Conservation (phyloP, 768 basidiomycete genomes). For the Mycena floridula region DNA sequence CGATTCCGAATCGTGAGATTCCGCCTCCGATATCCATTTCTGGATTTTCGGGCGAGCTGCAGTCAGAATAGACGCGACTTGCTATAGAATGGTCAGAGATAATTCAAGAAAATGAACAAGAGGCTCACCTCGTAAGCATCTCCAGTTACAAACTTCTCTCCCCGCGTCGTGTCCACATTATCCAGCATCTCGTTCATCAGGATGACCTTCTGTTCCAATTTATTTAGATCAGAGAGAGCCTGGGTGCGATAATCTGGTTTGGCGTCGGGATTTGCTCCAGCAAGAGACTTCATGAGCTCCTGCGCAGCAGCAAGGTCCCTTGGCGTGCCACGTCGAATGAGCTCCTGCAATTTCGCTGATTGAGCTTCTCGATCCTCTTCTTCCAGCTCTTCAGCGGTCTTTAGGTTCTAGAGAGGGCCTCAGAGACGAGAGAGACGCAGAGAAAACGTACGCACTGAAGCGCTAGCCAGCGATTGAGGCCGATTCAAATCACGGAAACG, state of each 20-base stretch:
- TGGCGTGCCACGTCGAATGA: slow-evolving; percentile 93
- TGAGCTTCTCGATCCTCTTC: slow-evolving; percentile 93
- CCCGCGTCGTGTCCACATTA: slow-evolving; percentile 66
- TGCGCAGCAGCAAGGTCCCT: slow-evolving; percentile 93
- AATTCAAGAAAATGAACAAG: background rate
- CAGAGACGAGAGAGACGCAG: background rate
- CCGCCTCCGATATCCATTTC: slow-evolving; percentile 95
- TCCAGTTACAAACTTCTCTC: slow-evolving; percentile 79
- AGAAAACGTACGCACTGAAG: slow-evolving; percentile 34
- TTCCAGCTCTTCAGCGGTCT: slow-evolving; percentile 94
- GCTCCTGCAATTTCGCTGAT: slow-evolving; percentile 96
- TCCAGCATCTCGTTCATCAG: slow-evolving; percentile 97
- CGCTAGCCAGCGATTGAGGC: slow-evolving; percentile 28
- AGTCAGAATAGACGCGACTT: slow-evolving; percentile 80
- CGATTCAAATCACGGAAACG: slow-evolving; percentile 54
- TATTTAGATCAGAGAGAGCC: slow-evolving; percentile 84
- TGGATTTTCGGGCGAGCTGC: slow-evolving; percentile 91
- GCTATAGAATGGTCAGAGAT: slow-evolving; percentile 35
- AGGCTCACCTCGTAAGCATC: slow-evolving; percentile 84
- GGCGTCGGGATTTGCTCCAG: slow-evolving; percentile 92
- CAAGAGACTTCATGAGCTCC: slow-evolving; percentile 93
- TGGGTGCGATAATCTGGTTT: slow-evolving; percentile 93
- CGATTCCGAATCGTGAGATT: slow-evolving; percentile 83
- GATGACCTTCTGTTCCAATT: slow-evolving; percentile 91
- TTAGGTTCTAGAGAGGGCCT: slow-evolving; percentile 57